These are phyloP conservation scores for Lindgomyces ingoldianus DNA, from an alignment of 495 filamentous ascomycete genomes.

Conservation along the genomic window DNA sequence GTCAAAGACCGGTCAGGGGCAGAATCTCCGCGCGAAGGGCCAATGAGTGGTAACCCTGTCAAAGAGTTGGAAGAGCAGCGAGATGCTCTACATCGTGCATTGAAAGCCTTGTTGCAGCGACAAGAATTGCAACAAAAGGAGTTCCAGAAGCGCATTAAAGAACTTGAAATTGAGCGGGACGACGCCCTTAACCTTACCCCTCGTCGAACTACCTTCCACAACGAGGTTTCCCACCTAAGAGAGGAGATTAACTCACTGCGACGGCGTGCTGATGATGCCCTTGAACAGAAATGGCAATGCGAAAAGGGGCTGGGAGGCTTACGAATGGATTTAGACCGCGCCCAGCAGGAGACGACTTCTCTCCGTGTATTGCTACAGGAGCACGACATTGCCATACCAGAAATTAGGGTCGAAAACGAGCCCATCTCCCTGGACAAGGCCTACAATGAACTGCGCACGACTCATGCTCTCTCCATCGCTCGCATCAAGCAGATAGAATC, in stretches of 20 bases:
- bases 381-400: conserved; percentile 75
- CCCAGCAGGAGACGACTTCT: conserved; percentile 85
- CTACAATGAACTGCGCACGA: conserved; percentile 74
- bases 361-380: conserved; percentile 79
- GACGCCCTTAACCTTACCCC: conserved; percentile 69
- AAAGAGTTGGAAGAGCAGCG: conserved; percentile 93
- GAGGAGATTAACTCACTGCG: conserved; percentile 84
- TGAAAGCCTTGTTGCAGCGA: conserved; percentile 83
- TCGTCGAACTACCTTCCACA: conserved; percentile 74
- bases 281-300: conserved; percentile 95
- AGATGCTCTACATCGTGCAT: conserved; percentile 82
- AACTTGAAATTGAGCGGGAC: conserved; percentile 77
- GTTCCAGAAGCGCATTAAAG: conserved; percentile 71
- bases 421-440: conserved; percentile 76
- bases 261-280: conserved; percentile 86
- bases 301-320: conserved; percentile 90
- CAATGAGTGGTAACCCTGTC: conserved; percentile 68
- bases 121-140: conserved; percentile 80
- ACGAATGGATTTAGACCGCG: conserved; percentile 96
- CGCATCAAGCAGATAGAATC: conserved; percentile 59
- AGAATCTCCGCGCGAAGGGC: conserved; percentile 57
- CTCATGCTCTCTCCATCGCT: conserved; percentile 55
- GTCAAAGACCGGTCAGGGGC: conserved; percentile 53
- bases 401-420: conserved; percentile 35
- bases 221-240: conserved; percentile 74